Evolutionary conservation across 108 stramenopile genomes (phyloP).

Genomic region (Fragilaria crotonensis): DNA sequence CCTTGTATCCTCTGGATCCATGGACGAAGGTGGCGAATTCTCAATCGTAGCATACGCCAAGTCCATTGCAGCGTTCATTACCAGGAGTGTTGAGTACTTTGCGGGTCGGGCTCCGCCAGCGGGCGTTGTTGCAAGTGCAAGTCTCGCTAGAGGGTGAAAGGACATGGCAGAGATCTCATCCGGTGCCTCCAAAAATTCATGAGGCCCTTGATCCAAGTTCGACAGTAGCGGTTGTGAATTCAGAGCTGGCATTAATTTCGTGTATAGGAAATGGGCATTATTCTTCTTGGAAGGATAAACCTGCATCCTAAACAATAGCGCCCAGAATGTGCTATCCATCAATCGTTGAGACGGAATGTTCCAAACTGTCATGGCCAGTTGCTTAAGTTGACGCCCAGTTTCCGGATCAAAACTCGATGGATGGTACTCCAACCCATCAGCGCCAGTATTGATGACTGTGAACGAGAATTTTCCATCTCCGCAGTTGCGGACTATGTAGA

Average conservation of each 20-base stretch:
- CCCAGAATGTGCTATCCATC: slow-evolving; percentile 84
- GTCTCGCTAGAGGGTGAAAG: slow-evolving; percentile 68
- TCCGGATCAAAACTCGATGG: slow-evolving; percentile 72
- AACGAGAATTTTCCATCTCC: slow-evolving; percentile 71
- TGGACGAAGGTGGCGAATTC: slow-evolving; percentile 56
- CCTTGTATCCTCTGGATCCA: slow-evolving; percentile 87
- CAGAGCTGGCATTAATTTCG: slow-evolving; percentile 71
- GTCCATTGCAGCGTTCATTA: slow-evolving; percentile 87
- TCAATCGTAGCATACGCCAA: slow-evolving; percentile 71
- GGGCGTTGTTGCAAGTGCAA: slow-evolving; percentile 73
- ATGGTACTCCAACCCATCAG: slow-evolving; percentile 82
- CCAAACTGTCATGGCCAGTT: slow-evolving; percentile 80
- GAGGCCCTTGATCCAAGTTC: slow-evolving; percentile 70
- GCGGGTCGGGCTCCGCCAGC: slow-evolving; percentile 44
- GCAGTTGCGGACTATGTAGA: slow-evolving; percentile 75
- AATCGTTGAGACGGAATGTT: slow-evolving; percentile 71
- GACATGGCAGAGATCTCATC: slow-evolving; percentile 51
- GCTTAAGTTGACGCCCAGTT: slow-evolving; percentile 75
- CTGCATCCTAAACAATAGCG: slow-evolving; percentile 84
- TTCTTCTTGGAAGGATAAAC: slow-evolving; percentile 82
- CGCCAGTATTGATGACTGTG: slow-evolving; percentile 82
- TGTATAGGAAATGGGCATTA: slow-evolving; percentile 76
- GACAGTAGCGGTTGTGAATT: slow-evolving; percentile 75
- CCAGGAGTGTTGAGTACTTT: slow-evolving; percentile 54
- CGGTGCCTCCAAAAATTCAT: slow-evolving; percentile 66